Conservation (phyloP, 2,329 filamentous ascomycete genomes). For the Paraphoma sp. region DNA sequence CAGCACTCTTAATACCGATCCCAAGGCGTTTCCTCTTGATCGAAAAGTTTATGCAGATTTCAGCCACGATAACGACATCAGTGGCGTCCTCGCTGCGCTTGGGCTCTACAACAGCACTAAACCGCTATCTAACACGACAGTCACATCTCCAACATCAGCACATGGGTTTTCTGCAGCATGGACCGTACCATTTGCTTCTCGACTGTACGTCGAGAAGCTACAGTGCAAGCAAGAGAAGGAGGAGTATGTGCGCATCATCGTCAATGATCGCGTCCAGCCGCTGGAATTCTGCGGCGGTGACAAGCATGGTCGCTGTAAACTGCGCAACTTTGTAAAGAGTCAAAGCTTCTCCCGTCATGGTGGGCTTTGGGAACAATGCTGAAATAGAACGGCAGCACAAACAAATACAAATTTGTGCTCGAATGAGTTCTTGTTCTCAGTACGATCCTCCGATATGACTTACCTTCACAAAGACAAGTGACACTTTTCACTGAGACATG, state of each 20-base stretch:
- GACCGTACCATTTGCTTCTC: conserved; percentile 80
- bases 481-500: neutral
- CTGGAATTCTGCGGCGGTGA: conserved; percentile 75
- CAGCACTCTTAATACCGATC: conserved; percentile 72
- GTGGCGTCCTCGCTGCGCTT: conserved; percentile 75
- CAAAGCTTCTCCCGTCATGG: conserved; percentile 75
- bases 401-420: neutral
- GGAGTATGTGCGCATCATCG: conserved; percentile 77
- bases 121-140: conserved; percentile 53
- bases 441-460: neutral
- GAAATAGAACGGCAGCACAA: conserved; percentile 5
- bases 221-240: conserved; percentile 65
- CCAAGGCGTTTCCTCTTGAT: conserved; percentile 74
- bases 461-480: neutral
- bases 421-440: neutral
- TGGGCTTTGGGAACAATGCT: conserved; percentile 73
- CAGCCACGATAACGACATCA: conserved; percentile 89
- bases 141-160: conserved; percentile 60
- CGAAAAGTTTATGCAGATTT: conserved; percentile 82
- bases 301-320: conserved; percentile 70
- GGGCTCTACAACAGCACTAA: conserved; percentile 75
- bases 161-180: conserved; percentile 77
- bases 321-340: conserved; percentile 75
- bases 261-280: conserved; percentile 84
- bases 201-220: conserved; percentile 91